phyloP scores from a whole-genome alignment of 2,329 filamentous ascomycete genomes.

The Aspergillus sp. region DNA sequence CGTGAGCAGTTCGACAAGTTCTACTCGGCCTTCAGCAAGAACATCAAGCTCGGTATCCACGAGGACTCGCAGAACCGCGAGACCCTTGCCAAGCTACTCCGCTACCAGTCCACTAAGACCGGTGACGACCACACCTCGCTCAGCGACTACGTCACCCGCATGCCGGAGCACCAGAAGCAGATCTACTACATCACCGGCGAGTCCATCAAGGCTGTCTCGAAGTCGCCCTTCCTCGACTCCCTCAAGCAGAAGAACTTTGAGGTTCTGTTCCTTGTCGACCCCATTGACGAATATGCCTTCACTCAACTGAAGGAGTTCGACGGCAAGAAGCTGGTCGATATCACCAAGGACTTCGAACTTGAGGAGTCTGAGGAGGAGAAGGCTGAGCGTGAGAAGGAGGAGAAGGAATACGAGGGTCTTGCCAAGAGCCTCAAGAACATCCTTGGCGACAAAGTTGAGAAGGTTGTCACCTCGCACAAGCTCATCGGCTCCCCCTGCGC shows the following conservation, averaged over 20 bases:
- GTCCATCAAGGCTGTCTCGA: slow-evolving; percentile 94
- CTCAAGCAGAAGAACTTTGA: slow-evolving; percentile 99
- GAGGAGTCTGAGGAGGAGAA: slow-evolving; percentile 99
- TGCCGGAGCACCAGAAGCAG: slow-evolving; percentile 99
- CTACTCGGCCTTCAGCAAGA: slow-evolving; percentile 99
- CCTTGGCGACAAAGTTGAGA: slow-evolving; percentile 98
- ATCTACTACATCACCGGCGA: slow-evolving; percentile 99
- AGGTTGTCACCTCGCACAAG: slow-evolving; percentile 99
- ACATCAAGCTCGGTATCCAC: slow-evolving; percentile 99
- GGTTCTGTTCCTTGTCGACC: slow-evolving; percentile 98
- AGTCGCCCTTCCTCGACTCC: slow-evolving; percentile 97
- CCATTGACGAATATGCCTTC: slow-evolving; percentile 99
- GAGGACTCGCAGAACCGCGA: slow-evolving; percentile 97
- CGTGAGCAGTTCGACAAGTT: slow-evolving; percentile 99
- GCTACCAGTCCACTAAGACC: slow-evolving; percentile 98
- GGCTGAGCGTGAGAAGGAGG: slow-evolving; percentile 84
- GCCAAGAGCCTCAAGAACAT: slow-evolving; percentile 99
- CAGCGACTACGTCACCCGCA: slow-evolving; percentile 94
- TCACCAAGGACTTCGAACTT: slow-evolving; percentile 99
- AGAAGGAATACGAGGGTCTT: slow-evolving; percentile 94
- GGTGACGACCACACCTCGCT: slow-evolving; percentile 93
- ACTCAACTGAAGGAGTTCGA: slow-evolving; percentile 99
- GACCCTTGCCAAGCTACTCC: slow-evolving; percentile 91
- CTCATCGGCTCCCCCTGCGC: slow-evolving; percentile 88
- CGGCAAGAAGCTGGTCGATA: slow-evolving; percentile 99